Evolutionary conservation across 2,329 filamentous ascomycete species (phyloP), one percentile per base, ranked within the genome.

Genomic region (Fusarium sp.): DNA sequence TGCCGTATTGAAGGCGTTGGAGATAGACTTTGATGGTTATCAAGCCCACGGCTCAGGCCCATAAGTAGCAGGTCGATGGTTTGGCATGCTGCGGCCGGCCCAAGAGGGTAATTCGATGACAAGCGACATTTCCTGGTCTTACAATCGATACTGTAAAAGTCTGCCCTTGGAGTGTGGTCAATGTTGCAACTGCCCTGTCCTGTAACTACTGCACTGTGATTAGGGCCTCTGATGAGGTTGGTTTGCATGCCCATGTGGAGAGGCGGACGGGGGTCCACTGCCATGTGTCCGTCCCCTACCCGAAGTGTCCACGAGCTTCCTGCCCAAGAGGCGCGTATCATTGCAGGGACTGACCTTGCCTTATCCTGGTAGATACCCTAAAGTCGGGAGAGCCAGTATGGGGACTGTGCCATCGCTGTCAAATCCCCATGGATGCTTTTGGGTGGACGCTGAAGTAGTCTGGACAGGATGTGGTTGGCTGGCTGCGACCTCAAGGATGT

Each of bases 201-300:
- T 24, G 48, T 34, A 24, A 34, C 48, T 24, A 34, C 54, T 58
- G 52, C 42, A 58, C 52, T 50, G 60, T 59, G 60, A 50, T 28
- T 63, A 64, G 62, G 66, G 48, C 70, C 62, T 63, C 66, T 69
- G 66, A 74, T 64, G 68, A 74, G 72, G 73, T 70, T 66, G 66
- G 65, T 64, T 62, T 75, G 68, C 70, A 73, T 71, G 68, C 34
- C n/a, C 42, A 38, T 58, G 42, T 75, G 74, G 74, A 63, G 70
- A 73, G 69, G 70, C 67, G 54, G 68, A 52, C 60, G 64, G 58
- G 61, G 70, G 74, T 68, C 72, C 76, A 78, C 72, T 77, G 73
- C 76, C 73, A 77, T 77, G 76, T 77, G 76, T 74, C 72, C 62
- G 55, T 69, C 63, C 69, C 66, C 67, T 75, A 66, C 73, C 66